phyloP scores from a whole-genome alignment of 2,329 filamentous ascomycete genomes.

The Bisporella sp. region DNA sequence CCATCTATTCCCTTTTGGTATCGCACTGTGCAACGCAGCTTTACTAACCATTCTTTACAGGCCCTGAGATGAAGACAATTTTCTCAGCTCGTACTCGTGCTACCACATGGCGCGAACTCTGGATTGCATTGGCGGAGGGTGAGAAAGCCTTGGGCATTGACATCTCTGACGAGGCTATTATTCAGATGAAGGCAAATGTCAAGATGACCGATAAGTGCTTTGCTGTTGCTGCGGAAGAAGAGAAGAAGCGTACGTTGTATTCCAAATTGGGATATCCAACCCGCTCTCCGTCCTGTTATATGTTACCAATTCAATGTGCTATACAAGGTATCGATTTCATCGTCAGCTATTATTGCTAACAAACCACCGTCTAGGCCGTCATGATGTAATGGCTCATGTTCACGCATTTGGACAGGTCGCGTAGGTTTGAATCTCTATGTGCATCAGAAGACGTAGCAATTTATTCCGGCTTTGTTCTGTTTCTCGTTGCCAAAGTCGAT shows the following conservation, averaged over 20 bases:
- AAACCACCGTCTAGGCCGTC: background rate
- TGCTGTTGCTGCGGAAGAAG: conserved; percentile 64
- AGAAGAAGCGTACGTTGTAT: conserved; percentile 50
- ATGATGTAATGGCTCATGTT: conserved; percentile 42
- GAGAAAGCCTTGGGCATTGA: conserved; percentile 75
- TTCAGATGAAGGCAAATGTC: conserved; percentile 65
- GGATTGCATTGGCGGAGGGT: conserved; percentile 75
- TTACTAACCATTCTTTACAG: conserved; percentile 16
- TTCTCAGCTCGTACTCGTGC: conserved; percentile 64
- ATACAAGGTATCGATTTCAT: conserved; percentile 30
- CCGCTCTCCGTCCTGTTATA: too few species aligned
- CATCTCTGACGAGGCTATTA: conserved; percentile 67
- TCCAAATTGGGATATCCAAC: background rate
- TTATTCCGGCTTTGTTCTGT: too few species aligned
- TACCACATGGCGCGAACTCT: conserved; percentile 50
- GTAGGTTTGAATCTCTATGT: too few species aligned
- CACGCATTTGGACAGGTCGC: conserved; percentile 67
- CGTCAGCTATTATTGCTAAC: conserved; percentile 15
- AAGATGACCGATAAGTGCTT: conserved; percentile 71
- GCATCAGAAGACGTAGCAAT: too few species aligned
- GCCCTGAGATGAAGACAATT: conserved; percentile 64
- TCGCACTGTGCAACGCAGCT: conserved; percentile 9
- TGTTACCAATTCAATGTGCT: too few species aligned
- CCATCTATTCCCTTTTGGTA: conserved; percentile 1
- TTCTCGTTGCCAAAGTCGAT: too few species aligned